phyloP scores from a whole-genome alignment of 1,139 yeast genomes.

The Saccharomyces hybrid region DNA sequence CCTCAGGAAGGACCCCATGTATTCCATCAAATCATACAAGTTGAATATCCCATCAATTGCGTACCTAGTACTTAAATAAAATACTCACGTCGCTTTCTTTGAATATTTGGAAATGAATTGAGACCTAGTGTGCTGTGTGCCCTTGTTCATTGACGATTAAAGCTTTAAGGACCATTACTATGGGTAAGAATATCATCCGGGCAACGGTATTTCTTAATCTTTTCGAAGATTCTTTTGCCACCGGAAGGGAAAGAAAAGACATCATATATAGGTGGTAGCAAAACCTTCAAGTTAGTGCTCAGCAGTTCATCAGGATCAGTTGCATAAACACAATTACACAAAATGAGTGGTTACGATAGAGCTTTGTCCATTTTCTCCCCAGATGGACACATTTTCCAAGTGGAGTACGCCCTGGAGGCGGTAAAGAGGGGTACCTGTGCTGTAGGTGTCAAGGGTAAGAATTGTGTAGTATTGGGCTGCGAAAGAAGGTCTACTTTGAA shows the following conservation, averaged over 20 bases:
- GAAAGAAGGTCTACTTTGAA: conserved; percentile 93
- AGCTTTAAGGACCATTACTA: background rate
- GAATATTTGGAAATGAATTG: background rate
- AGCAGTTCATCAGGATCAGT: background rate
- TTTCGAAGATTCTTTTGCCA: conserved; percentile 1
- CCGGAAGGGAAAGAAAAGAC: conserved; percentile 1
- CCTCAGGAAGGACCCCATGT: background rate
- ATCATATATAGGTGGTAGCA: background rate
- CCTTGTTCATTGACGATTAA: background rate
- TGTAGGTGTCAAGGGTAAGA: conserved; percentile 89
- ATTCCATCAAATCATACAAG: background rate
- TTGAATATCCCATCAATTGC: background rate
- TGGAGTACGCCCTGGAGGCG: conserved; percentile 95
- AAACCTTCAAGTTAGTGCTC: background rate
- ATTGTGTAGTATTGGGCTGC: conserved; percentile 87
- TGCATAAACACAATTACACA: background rate
- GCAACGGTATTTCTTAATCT: background rate
- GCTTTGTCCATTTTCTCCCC: conserved; percentile 98
- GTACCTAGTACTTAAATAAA: background rate
- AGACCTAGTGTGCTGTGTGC: background rate
- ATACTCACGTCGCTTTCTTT: background rate
- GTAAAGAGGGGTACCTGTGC: conserved; percentile 98
- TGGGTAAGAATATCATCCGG: background rate
- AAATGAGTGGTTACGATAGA: conserved; percentile 98
- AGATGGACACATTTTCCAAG: conserved; percentile 98